Conservation (phyloP, 306 rosid genomes). For the Cucumis hystrix region DNA sequence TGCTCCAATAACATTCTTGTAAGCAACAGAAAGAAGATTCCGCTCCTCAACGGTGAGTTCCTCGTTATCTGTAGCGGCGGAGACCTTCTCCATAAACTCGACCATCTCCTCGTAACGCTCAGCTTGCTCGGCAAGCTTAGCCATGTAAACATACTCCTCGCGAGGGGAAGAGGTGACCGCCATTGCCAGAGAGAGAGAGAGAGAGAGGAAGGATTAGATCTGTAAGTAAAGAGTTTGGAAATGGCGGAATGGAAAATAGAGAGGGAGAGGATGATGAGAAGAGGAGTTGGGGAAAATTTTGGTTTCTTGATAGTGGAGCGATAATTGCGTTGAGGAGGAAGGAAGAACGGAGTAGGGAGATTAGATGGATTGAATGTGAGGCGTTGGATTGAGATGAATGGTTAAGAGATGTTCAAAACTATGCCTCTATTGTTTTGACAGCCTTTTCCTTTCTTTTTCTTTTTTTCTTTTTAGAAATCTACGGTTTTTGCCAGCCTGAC, state of each 20-base stretch:
- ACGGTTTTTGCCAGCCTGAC: conserved; percentile 5
- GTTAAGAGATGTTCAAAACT: neutral
- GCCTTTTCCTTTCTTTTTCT: neutral
- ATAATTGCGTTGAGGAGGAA: conserved; percentile 10
- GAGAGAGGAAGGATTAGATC: neutral
- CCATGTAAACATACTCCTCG: conserved; percentile 94
- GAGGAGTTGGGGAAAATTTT: neutral
- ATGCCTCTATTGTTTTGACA: neutral
- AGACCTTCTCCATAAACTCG: conserved; percentile 96
- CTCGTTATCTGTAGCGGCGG: conserved; percentile 69
- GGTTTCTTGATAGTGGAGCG: neutral
- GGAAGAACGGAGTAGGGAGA: neutral
- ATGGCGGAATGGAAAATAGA: conserved; percentile 11
- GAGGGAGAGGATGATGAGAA: neutral
- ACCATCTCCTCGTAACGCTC: conserved; percentile 99
- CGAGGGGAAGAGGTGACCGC: conserved; percentile 66
- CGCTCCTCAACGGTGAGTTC: conserved; percentile 94
- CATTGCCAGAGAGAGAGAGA: conserved; percentile 24
- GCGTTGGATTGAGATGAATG: conserved; percentile 4
- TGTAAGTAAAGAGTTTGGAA: neutral
- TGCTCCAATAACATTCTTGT: conserved; percentile 92
- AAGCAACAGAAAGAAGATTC: conserved; percentile 89
- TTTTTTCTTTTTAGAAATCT: neutral
- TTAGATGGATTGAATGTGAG: neutral
- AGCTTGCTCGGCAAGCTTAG: conserved; percentile 98